Evolutionary conservation across 192 early-diverging fungal genomes (phyloP).

Genomic region (Umbelopsis isabellina): DNA sequence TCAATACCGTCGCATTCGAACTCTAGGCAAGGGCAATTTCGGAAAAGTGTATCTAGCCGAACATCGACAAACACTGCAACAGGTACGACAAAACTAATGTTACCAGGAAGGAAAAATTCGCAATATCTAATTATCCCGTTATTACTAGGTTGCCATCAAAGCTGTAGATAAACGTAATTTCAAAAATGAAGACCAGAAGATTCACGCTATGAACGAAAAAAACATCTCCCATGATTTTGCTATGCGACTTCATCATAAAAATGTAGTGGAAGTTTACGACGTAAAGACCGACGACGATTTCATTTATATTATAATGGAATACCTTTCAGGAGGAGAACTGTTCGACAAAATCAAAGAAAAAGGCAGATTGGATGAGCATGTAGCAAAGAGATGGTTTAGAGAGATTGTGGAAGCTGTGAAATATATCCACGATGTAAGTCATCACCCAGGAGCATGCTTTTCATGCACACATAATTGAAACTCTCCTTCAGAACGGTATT

Average conservation of each 20-base stretch:
- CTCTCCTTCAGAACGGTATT: conserved; percentile 50
- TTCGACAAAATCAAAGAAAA: conserved; percentile 61
- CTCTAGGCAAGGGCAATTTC: conserved; percentile 64
- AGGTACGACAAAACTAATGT: conserved; percentile 34
- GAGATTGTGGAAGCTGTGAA: conserved; percentile 56
- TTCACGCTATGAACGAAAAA: conserved; percentile 53
- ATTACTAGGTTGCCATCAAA: conserved; percentile 61
- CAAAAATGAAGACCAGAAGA: conserved; percentile 56
- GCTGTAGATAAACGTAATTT: conserved; percentile 58
- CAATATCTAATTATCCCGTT: neutral
- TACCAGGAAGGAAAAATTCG: neutral
- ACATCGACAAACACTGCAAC: conserved; percentile 44
- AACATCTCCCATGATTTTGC: conserved; percentile 46
- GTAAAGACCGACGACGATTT: conserved; percentile 53
- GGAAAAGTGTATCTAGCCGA: conserved; percentile 64
- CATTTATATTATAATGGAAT: conserved; percentile 65
- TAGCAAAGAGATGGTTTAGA: conserved; percentile 54
- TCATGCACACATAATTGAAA: neutral
- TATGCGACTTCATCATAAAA: conserved; percentile 44
- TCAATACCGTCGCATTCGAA: conserved; percentile 31
- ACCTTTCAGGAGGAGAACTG: conserved; percentile 59
- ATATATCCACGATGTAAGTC: conserved; percentile 54
- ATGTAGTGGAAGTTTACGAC: conserved; percentile 59
- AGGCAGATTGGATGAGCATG: conserved; percentile 46
- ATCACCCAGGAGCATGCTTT: neutral